Conservation (phyloP, 2,329 filamentous ascomycete species). For the Tolypocladium sp. region DNA sequence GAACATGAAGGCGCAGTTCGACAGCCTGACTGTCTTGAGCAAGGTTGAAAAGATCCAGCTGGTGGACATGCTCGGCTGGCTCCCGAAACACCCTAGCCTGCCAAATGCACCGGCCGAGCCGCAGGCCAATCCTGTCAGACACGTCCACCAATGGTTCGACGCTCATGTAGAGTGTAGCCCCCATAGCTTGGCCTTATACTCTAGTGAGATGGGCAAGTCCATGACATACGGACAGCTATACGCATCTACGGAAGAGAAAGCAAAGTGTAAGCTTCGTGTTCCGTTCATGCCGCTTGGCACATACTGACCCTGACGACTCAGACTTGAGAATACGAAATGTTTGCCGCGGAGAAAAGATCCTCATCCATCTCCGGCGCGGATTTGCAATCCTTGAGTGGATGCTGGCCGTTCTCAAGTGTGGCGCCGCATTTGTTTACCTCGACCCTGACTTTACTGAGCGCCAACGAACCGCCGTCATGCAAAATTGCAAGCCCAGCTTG, state of each 20-base stretch:
- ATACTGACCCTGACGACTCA: neutral
- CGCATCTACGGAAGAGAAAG: conserved; percentile 1
- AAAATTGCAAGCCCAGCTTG: conserved; percentile 1
- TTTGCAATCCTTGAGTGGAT: conserved; percentile 4
- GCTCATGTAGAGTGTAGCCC: conserved; percentile 2
- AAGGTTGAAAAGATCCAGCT: neutral
- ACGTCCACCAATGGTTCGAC: conserved; percentile 6
- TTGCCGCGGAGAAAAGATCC: neutral
- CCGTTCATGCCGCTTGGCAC: neutral
- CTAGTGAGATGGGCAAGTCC: neutral
- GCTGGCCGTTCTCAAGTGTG: conserved; percentile 2
- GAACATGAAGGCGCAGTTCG: conserved; percentile 2
- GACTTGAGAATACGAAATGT: neutral
- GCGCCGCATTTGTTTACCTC: conserved; percentile 4
- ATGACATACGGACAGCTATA: conserved; percentile 3
- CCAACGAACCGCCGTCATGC: conserved; percentile 1
- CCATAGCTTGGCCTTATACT: neutral
- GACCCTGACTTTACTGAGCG: conserved; percentile 1
- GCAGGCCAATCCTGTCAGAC: conserved; percentile 1
- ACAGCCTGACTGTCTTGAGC: neutral
- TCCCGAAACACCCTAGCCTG: conserved; percentile 1
- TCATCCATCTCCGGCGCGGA: conserved; percentile 1
- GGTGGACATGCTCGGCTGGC: conserved; percentile 4
- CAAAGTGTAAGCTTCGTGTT: neutral
- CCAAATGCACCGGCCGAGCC: neutral